Evolutionary conservation across 208 protist species (phyloP).

Genomic region (Trypanosoma brucei): DNA sequence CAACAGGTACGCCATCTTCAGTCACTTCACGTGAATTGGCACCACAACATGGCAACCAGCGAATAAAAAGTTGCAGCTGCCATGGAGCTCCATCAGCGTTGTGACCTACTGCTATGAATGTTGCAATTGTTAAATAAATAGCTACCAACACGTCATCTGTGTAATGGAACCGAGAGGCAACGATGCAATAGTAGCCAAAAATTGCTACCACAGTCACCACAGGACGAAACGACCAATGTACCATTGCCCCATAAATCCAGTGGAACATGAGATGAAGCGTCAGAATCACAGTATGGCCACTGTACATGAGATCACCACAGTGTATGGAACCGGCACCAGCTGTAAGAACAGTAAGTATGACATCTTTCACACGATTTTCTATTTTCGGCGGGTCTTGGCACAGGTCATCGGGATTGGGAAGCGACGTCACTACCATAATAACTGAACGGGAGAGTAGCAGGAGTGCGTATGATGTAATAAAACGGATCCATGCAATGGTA

Average conservation of each 20-base stretch:
- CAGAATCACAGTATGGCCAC: no score
- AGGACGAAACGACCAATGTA: slow-evolving; percentile 35
- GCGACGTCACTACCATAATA: slow-evolving; percentile 71
- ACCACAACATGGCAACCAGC: slow-evolving; percentile 66
- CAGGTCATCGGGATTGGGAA: slow-evolving; percentile 71
- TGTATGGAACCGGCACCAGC: slow-evolving; percentile 70
- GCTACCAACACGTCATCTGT: slow-evolving; percentile 81
- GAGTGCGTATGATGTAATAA: slow-evolving; percentile 53
- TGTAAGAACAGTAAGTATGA: no score
- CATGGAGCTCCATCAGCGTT: slow-evolving; percentile 56
- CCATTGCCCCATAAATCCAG: slow-evolving; percentile 60
- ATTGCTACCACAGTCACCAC: slow-evolving; percentile 30
- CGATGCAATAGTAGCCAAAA: slow-evolving; percentile 60
- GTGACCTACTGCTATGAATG: slow-evolving; percentile 62
- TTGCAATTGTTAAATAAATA: slow-evolving; percentile 47
- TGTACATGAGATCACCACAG: no score
- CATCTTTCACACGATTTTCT: slow-evolving; percentile 55
- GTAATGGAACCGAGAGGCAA: slow-evolving; percentile 86
- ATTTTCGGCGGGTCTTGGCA: slow-evolving; percentile 71
- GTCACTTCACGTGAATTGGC: slow-evolving; percentile 19
- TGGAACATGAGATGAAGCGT: no score
- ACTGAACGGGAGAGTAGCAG: slow-evolving; percentile 68
- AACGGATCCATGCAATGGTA: slow-evolving; percentile 65
- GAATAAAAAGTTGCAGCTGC: slow-evolving; percentile 72
- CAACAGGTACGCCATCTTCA: not conserved